phyloP scores from a whole-genome alignment of 306 rosid species.

The Rubus idaeus region DNA sequence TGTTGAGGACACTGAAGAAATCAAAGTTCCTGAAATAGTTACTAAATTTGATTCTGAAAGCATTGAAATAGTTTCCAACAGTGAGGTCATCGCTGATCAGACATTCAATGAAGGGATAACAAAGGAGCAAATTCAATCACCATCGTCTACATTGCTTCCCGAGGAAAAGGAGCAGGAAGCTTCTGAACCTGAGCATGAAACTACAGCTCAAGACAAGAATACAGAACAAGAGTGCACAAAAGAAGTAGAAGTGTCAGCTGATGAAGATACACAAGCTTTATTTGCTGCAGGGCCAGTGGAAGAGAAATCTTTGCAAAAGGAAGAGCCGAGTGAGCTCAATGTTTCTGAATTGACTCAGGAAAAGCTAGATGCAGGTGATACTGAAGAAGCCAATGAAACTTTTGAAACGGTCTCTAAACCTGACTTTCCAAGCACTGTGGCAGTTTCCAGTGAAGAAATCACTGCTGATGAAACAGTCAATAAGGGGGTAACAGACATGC shows the following conservation, averaged over 20 bases:
- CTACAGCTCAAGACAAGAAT: conserved; percentile 3
- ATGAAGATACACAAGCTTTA: neutral
- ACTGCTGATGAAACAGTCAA: conserved; percentile 19
- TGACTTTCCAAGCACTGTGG: conserved; percentile 6
- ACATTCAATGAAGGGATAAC: neutral
- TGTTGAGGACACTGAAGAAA: conserved; percentile 3
- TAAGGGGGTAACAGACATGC: neutral
- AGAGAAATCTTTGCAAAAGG: conserved; percentile 21
- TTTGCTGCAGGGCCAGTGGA: conserved; percentile 13
- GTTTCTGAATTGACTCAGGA: conserved; percentile 9
- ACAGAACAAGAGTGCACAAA: conserved; percentile 15
- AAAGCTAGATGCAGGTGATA: conserved; percentile 17
- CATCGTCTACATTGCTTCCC: conserved; percentile 16
- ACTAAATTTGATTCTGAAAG: neutral
- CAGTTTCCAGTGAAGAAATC: conserved; percentile 4
- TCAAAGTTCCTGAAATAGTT: conserved; percentile 3
- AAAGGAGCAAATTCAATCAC: conserved; percentile 14
- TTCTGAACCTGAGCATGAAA: conserved; percentile 8
- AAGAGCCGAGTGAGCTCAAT: conserved; percentile 8
- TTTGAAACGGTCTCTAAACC: neutral
- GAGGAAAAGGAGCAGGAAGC: conserved; percentile 5
- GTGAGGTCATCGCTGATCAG: neutral
- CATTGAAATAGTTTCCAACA: neutral
- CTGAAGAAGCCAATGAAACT: conserved; percentile 19
- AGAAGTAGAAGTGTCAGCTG: conserved; percentile 4